Evolutionary conservation across 2,329 filamentous ascomycete species (phyloP).

Genomic region (Diaporthe citri): DNA sequence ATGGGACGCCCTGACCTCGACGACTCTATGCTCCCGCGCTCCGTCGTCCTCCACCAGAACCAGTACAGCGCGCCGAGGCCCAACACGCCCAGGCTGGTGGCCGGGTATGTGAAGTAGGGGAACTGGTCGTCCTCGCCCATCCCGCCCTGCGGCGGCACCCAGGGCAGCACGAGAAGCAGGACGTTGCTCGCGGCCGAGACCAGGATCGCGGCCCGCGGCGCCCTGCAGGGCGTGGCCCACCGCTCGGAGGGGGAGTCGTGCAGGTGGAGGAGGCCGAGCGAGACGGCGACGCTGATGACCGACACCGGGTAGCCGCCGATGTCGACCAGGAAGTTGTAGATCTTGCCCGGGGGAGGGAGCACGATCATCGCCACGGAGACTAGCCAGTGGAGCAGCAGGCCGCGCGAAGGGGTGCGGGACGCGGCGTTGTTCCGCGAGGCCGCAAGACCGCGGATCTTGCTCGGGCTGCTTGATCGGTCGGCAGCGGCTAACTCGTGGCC

Average conservation of each 20-base stretch:
- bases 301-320: constrained; percentile 55
- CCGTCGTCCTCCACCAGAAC: constrained; percentile 50
- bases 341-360: constrained; percentile 59
- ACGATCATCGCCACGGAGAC: constrained; percentile 69
- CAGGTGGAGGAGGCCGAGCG: constrained; percentile 51
- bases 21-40: neutral
- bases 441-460: constrained; percentile 16
- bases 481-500: constrained; percentile 33
- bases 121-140: constrained; percentile 46
- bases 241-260: constrained; percentile 46
- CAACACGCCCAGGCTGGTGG: constrained; percentile 51
- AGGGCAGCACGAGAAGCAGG: constrained; percentile 52
- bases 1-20: neutral
- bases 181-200: constrained; percentile 50
- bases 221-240: constrained; percentile 49
- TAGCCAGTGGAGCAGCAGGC: constrained; percentile 69
- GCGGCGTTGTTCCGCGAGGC: neutral
- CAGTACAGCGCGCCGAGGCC: constrained; percentile 51
- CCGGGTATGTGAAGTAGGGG: constrained; percentile 53
- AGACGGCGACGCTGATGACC: constrained; percentile 51
- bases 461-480: constrained; percentile 29
- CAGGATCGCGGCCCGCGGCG: constrained; percentile 46
- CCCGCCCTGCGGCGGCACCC: constrained; percentile 49
- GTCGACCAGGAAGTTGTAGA: constrained; percentile 55
- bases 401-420: constrained; percentile 45